These are phyloP conservation scores for Phytophthora aleatoria DNA, from an alignment of 352 stramenopile species.

Conservation along the genomic window DNA sequence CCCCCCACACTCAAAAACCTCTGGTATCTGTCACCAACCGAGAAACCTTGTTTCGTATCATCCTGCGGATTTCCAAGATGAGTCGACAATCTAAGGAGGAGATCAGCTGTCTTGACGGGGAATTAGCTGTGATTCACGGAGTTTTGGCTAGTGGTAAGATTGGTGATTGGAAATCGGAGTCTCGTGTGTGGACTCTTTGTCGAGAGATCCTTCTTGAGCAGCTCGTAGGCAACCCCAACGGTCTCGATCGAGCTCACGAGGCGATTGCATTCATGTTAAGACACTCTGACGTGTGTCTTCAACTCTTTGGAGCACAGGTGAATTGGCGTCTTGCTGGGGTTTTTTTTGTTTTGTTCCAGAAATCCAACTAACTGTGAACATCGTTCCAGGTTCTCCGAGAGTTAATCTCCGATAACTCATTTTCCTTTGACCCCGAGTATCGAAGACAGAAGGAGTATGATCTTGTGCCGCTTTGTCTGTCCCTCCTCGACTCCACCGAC, in stretches of 20 bases:
- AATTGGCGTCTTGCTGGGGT: not conserved
- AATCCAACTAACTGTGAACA: constrained; percentile 1
- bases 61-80: constrained; percentile 49
- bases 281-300: constrained; percentile 34
- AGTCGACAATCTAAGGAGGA: constrained; percentile 47
- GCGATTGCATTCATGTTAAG: constrained; percentile 54
- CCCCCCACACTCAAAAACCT: constrained; percentile 10
- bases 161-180: constrained; percentile 17
- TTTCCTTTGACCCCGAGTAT: constrained; percentile 53
- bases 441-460: constrained; percentile 35
- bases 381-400: constrained; percentile 52
- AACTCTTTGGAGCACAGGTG: constrained; percentile 63
- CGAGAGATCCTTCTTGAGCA: constrained; percentile 61
- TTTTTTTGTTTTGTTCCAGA: too few relatives aligned
- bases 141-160: constrained; percentile 34
- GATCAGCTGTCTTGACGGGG: constrained; percentile 50
- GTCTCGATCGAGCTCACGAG: constrained; percentile 30
- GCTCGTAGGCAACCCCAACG: constrained; percentile 50
- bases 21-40: constrained; percentile 33
- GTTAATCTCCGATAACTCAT: constrained; percentile 54
- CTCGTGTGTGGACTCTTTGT: constrained; percentile 37
- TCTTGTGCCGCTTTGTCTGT: constrained; percentile 43
- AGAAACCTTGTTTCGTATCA: constrained; percentile 40
- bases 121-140: constrained; percentile 49
- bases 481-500: constrained; percentile 40